These are phyloP conservation scores for Aspergillus sclerotialis DNA, from an alignment of 2,329 filamentous ascomycete genomes.

Conservation along the genomic window DNA sequence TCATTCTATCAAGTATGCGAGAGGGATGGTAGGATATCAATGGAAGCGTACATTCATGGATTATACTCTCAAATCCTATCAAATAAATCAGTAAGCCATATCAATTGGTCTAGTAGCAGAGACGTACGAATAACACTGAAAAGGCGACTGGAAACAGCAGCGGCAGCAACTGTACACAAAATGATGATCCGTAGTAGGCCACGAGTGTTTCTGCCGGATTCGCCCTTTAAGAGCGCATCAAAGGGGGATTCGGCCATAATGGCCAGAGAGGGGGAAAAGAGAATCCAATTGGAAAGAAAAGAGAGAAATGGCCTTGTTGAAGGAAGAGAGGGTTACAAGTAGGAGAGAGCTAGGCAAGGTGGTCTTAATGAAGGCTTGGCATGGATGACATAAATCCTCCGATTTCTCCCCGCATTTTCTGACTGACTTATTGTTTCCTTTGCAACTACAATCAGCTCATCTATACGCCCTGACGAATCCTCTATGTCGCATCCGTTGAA, in stretches of 20 bases:
- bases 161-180: constrained; percentile 81
- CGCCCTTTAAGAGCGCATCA: constrained; percentile 64
- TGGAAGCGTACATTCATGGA: constrained; percentile 84
- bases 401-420: background rate
- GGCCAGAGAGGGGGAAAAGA: constrained; percentile 25
- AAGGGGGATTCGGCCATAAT: constrained; percentile 41
- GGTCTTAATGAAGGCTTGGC: constrained; percentile 37
- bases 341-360: constrained; percentile 28
- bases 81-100: constrained; percentile 6
- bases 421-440: background rate
- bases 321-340: too few relatives aligned
- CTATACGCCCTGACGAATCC: too few relatives aligned
- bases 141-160: constrained; percentile 84
- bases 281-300: constrained; percentile 20
- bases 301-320: constrained; percentile 16
- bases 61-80: constrained; percentile 93
- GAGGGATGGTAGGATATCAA: constrained; percentile 3
- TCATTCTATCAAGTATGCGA: constrained; percentile 8
- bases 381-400: too few relatives aligned
- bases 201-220: constrained; percentile 72
- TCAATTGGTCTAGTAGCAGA: constrained; percentile 3
- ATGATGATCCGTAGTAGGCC: constrained; percentile 84
- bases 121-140: constrained; percentile 95
- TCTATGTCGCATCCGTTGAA: too few relatives aligned
- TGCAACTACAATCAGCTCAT: background rate